Conservation (phyloP, 2,329 filamentous ascomycete species). For the Orbilia blumenaviensis region DNA sequence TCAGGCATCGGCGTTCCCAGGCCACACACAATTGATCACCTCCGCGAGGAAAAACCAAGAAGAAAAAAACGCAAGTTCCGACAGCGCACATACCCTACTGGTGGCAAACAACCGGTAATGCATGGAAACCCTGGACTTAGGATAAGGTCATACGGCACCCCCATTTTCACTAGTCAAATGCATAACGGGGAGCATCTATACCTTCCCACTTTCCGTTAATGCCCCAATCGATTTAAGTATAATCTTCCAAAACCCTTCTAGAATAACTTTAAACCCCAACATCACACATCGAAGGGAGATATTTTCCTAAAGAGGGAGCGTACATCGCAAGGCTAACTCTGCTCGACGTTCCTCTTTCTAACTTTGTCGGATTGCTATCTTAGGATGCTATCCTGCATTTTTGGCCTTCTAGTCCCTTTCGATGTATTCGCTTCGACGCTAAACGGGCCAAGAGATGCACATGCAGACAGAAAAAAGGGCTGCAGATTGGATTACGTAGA, state of each 20-base stretch:
- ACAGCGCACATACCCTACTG: not conserved
- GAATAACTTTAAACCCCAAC: slow-evolving; percentile 7
- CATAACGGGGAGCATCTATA: slow-evolving; percentile 11
- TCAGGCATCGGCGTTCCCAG: slow-evolving; percentile 42
- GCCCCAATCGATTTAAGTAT: slow-evolving; percentile 2
- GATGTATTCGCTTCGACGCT: slow-evolving; percentile 24
- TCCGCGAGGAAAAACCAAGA: slow-evolving; percentile 2
- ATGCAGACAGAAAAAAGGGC: slow-evolving; percentile 32
- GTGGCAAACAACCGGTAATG: not conserved
- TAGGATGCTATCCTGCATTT: not conserved
- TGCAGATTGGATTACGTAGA: slow-evolving; percentile 38
- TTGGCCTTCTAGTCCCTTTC: not conserved
- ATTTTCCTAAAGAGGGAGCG: slow-evolving; percentile 31
- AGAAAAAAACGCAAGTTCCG: slow-evolving; percentile 22
- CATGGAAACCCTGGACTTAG: not conserved
- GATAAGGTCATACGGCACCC: slow-evolving; percentile 5
- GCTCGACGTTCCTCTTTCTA: not conserved
- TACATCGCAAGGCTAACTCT: slow-evolving; percentile 29
- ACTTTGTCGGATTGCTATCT: slow-evolving; percentile 10
- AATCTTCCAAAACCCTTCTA: slow-evolving; percentile 9
- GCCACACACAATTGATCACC: not conserved
- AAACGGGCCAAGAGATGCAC: not conserved
- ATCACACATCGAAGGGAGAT: not conserved
- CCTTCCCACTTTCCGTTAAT: not conserved
- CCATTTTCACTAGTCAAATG: slow-evolving; percentile 7